A percentile compares a stretch with the other conserved stretches of the same genome.
These are phyloP conservation scores for Haplosporangium sp. DNA, from an alignment of 371 early-diverging fungal genomes.

Conservation along the genomic window DNA sequence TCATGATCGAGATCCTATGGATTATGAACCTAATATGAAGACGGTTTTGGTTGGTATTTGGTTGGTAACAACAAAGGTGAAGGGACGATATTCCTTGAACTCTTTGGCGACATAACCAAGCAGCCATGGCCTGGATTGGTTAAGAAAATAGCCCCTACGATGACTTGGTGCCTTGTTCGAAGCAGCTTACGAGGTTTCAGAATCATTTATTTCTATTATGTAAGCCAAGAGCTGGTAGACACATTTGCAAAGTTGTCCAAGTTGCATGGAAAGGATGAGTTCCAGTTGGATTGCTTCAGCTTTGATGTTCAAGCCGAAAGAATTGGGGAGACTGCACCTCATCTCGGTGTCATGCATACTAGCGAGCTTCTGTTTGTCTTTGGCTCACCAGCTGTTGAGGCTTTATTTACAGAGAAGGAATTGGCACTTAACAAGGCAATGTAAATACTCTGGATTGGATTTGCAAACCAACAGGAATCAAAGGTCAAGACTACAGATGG, in stretches of 20 bases:
- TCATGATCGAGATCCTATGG: not conserved
- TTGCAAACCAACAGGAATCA: constrained; percentile 15
- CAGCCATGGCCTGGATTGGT: constrained; percentile 15
- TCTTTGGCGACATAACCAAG: constrained; percentile 1
- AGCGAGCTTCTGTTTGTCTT: constrained; percentile 26
- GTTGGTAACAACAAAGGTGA: constrained; percentile 32
- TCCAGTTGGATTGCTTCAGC: constrained; percentile 1
- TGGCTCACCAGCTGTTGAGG: not conserved
- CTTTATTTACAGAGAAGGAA: constrained; percentile 4
- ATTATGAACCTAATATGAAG: constrained; percentile 26
- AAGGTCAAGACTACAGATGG: not conserved
- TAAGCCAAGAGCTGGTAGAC: constrained; percentile 2
- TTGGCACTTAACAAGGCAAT: constrained; percentile 20
- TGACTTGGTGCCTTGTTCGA: constrained; percentile 13
- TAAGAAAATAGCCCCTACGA: constrained; percentile 6
- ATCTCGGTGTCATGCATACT: constrained; percentile 16
- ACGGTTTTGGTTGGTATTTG: constrained; percentile 28
- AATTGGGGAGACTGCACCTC: not conserved
- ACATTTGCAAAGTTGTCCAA: not conserved
- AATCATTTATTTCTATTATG: constrained; percentile 6
- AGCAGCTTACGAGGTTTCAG: constrained; percentile 16
- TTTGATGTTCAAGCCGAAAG: constrained; percentile 5
- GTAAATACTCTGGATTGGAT: constrained; percentile 25
- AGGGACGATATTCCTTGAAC: constrained; percentile 6
- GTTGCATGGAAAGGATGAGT: not conserved